Percentiles rank a stretch among this genome's conserved stretches.
Evolutionary conservation across 352 stramenopile species (phyloP).

Genomic region (Salisapilia sapeloensis): DNA sequence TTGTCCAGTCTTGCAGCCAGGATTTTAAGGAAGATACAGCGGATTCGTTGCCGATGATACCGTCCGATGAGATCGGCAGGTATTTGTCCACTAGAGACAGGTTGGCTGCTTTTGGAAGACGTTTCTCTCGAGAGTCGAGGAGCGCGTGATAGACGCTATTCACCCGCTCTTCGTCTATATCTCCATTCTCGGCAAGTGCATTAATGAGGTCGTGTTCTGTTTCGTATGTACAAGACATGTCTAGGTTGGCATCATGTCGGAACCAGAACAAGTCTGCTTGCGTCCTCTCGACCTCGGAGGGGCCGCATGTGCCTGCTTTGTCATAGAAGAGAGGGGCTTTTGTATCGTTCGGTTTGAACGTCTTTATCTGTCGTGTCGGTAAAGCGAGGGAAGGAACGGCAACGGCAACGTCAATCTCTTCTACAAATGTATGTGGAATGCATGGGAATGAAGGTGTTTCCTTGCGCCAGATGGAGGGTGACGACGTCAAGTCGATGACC

Average conservation of each 20-base stretch:
- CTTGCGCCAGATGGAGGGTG: neutral
- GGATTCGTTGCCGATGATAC: constrained; percentile 53
- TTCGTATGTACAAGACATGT: constrained; percentile 3
- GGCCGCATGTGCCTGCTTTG: too few species aligned
- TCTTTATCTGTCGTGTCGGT: too few species aligned
- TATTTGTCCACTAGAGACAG: constrained; percentile 55
- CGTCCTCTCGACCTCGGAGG: constrained; percentile 18
- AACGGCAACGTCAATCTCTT: too few species aligned
- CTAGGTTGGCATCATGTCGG: constrained; percentile 10
- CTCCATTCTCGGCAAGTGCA: constrained; percentile 24
- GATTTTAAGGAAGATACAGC: constrained; percentile 38
- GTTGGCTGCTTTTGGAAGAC: constrained; percentile 24
- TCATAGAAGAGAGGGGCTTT: too few species aligned
- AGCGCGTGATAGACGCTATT: constrained; percentile 28
- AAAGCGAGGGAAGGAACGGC: too few species aligned
- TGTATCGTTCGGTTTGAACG: too few species aligned
- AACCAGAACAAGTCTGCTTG: constrained; percentile 50
- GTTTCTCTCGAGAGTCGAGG: constrained; percentile 21
- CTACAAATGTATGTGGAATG: too few species aligned
- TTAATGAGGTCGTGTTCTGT: constrained; percentile 25
- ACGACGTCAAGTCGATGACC: neutral
- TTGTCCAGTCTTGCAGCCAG: constrained; percentile 66
- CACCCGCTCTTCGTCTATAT: constrained; percentile 33
- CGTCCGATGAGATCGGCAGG: constrained; percentile 24
- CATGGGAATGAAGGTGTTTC: neutral